Conservation (phyloP, 108 stramenopile species). For the Nitzschia inconspicua region DNA sequence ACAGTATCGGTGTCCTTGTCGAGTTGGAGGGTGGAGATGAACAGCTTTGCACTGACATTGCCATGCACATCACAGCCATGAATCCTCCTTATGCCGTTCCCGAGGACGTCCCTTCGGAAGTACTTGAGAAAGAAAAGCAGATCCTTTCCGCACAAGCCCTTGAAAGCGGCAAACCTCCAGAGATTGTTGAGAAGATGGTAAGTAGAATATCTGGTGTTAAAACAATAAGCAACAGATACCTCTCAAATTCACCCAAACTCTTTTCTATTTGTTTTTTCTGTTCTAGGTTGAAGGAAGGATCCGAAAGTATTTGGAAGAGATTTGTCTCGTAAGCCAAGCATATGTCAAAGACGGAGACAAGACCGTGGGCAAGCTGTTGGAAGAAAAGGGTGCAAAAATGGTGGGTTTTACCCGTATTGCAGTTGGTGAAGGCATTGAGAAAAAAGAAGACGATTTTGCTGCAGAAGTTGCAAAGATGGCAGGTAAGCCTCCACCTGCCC, state of each 20-base stretch:
- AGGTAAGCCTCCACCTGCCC: too few species aligned
- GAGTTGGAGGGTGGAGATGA: conserved; percentile 52
- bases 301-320: conserved; percentile 73
- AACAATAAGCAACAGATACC: too few species aligned
- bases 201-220: too few species aligned
- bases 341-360: conserved; percentile 72
- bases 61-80: conserved; percentile 86
- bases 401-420: conserved; percentile 65
- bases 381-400: conserved; percentile 75
- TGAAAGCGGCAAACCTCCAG: conserved; percentile 74
- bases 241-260: too few species aligned
- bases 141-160: conserved; percentile 60
- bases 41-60: conserved; percentile 51
- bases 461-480: conserved; percentile 78
- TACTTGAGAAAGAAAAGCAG: conserved; percentile 65
- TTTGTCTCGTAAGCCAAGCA: conserved; percentile 71
- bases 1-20: conserved; percentile 63
- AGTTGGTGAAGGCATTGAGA: conserved; percentile 85
- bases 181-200: conserved; percentile 84
- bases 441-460: conserved; percentile 77
- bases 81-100: conserved; percentile 67
- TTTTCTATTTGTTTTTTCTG: too few species aligned
- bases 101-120: conserved; percentile 74
- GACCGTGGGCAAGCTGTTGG: conserved; percentile 69
- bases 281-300: conserved; percentile 77